These are phyloP conservation scores for Paxillus rubicundulus DNA, from an alignment of 768 basidiomycete species.

Conservation along the genomic window DNA sequence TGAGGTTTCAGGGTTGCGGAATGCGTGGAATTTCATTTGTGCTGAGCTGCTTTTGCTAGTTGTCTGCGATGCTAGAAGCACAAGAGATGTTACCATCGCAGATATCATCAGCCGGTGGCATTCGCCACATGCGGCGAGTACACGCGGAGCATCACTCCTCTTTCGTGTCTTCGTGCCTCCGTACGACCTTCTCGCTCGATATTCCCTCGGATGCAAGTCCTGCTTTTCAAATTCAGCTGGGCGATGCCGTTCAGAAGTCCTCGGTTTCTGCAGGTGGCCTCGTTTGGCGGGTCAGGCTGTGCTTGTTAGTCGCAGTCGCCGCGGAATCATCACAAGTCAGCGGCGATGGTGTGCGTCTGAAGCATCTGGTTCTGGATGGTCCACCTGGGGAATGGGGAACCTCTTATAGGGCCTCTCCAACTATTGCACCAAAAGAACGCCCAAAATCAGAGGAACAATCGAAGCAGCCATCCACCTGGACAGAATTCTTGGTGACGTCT, in stretches of 20 bases:
- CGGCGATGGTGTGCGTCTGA: constrained; percentile 51
- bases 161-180: constrained; percentile 66
- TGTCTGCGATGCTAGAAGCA: constrained; percentile 86
- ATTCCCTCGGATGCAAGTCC: constrained; percentile 92
- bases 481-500: constrained; percentile 40
- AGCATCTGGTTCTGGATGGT: constrained; percentile 56
- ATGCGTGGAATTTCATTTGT: neutral
- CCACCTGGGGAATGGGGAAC: constrained; percentile 69
- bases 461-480: constrained; percentile 26
- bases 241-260: constrained; percentile 25
- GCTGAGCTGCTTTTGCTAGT: constrained; percentile 40
- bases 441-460: constrained; percentile 8
- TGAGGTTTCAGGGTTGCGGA: constrained; percentile 24
- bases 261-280: constrained; percentile 59
- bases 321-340: constrained; percentile 43
- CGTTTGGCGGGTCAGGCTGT: constrained; percentile 86
- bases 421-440: constrained; percentile 61
- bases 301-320: constrained; percentile 78
- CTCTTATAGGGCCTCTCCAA: constrained; percentile 55
- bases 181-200: constrained; percentile 85
- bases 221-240: constrained; percentile 69
- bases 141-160: constrained; percentile 87
- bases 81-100: constrained; percentile 78
- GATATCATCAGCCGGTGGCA: constrained; percentile 45
- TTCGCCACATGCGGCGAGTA: constrained; percentile 61